Evolutionary conservation across 805 yeast species (phyloP).

Genomic region (Hanseniaspora mollemarum): DNA sequence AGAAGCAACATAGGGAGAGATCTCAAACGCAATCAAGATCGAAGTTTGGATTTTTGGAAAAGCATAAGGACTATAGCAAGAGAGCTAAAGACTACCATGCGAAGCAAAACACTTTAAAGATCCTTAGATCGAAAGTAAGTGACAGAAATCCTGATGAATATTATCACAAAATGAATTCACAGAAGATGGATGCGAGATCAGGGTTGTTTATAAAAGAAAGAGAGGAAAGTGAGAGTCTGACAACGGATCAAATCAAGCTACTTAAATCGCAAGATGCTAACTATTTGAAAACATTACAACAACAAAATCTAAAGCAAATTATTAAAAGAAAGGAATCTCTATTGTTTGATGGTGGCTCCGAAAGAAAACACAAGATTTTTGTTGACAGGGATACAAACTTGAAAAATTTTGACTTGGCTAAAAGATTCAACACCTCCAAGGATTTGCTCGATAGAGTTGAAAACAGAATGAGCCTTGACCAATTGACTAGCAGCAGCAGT

Average conservation of each 20-base stretch:
- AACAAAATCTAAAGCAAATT: constrained; percentile 55
- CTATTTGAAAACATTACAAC: constrained; percentile 66
- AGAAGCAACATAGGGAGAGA: constrained; percentile 92
- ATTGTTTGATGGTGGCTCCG: constrained; percentile 48
- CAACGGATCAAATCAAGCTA: constrained; percentile 66
- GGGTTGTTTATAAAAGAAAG: constrained; percentile 63
- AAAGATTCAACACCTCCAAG: constrained; percentile 59
- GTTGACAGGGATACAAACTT: constrained; percentile 54
- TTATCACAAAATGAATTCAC: constrained; percentile 80
- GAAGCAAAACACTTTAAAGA: constrained; percentile 51
- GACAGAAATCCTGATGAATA: constrained; percentile 87
- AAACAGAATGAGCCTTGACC: constrained; percentile 56
- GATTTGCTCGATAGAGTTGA: constrained; percentile 52
- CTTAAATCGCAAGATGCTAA: constrained; percentile 85
- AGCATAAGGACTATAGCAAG: constrained; percentile 72
- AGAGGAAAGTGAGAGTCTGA: constrained; percentile 38
- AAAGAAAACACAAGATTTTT: constrained; percentile 59
- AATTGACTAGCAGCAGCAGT: constrained; percentile 32
- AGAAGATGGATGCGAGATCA: constrained; percentile 46
- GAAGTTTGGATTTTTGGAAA: constrained; percentile 77
- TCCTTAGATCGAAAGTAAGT: constrained; percentile 59
- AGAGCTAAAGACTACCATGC: constrained; percentile 57
- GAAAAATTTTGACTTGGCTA: constrained; percentile 49
- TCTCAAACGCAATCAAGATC: constrained; percentile 69
- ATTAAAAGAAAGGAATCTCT: constrained; percentile 39